phyloP scores from a whole-genome alignment of 1,139 yeast genomes.

The Meyerozyma elateridarum region DNA sequence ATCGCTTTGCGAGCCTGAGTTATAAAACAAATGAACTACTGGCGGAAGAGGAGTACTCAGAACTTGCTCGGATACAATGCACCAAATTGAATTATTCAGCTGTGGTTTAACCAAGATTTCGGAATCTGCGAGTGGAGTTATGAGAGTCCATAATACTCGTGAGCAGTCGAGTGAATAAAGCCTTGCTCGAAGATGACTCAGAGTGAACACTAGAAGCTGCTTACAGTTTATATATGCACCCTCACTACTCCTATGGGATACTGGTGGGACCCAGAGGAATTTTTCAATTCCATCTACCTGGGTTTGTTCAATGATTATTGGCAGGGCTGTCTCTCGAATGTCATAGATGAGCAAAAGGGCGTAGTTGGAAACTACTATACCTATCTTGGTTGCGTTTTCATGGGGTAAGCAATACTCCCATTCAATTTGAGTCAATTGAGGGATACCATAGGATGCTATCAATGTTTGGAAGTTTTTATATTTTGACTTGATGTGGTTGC shows the following conservation, averaged over 20 bases:
- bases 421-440: conserved; percentile 1
- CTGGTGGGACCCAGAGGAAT: conserved; percentile 34
- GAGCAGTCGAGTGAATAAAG: conserved; percentile 38
- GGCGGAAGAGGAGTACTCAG: neutral
- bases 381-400: conserved; percentile 1
- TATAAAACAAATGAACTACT: neutral
- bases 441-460: too few relatives aligned
- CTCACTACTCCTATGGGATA: conserved; percentile 6
- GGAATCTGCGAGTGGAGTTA: conserved; percentile 22
- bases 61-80: conserved; percentile 19
- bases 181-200: conserved; percentile 23
- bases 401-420: neutral
- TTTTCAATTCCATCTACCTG: conserved; percentile 26
- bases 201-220: conserved; percentile 32
- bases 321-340: conserved; percentile 10
- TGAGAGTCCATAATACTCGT: conserved; percentile 27
- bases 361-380: neutral
- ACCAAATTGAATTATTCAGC: conserved; percentile 23
- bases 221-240: conserved; percentile 32
- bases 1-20: neutral
- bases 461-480: too few relatives aligned
- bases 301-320: conserved; percentile 28
- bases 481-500: too few relatives aligned
- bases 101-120: conserved; percentile 17
- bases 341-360: neutral